Percentiles rank a stretch among this genome's conserved stretches.
phyloP scores from a whole-genome alignment of 2,329 filamentous ascomycete species.

The Fusarium sulawesiense region DNA sequence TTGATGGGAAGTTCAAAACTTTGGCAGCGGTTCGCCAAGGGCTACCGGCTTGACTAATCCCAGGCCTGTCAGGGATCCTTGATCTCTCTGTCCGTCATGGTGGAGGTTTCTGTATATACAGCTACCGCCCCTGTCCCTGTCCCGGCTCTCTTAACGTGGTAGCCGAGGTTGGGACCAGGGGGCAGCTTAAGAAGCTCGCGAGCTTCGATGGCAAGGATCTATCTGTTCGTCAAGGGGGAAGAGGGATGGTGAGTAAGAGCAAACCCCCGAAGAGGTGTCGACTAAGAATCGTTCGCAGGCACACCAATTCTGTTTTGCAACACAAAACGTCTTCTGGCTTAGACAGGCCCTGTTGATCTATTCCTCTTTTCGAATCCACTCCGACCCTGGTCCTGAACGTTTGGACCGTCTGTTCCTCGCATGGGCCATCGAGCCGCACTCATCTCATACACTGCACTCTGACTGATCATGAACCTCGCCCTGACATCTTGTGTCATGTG shows the following conservation, averaged over 20 bases:
- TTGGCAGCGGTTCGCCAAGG: constrained; percentile 33
- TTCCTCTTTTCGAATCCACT: constrained; percentile 36
- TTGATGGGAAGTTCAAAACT: constrained; percentile 39
- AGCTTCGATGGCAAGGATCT: constrained; percentile 8
- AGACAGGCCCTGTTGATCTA: constrained; percentile 41
- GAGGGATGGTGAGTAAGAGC: constrained; percentile 17
- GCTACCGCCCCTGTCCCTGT: constrained; percentile 13
- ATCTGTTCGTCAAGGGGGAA: constrained; percentile 10
- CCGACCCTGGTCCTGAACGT: constrained; percentile 35
- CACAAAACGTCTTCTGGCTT: constrained; percentile 28
- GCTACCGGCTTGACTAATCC: constrained; percentile 25
- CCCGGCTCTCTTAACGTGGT: constrained; percentile 31
- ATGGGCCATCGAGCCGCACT: constrained; percentile 18
- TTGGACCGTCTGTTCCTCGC: constrained; percentile 30
- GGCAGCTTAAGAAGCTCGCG: constrained; percentile 6
- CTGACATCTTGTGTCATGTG: constrained; percentile 12
- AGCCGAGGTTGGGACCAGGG: constrained; percentile 36
- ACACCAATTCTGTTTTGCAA: constrained; percentile 4
- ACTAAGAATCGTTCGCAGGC: constrained; percentile 34
- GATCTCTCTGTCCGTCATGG: constrained; percentile 38
- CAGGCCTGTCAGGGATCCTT: constrained; percentile 21
- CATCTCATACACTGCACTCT: not conserved
- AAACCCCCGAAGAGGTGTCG: constrained; percentile 32
- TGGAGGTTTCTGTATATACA: constrained; percentile 13
- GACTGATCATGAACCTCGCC: constrained; percentile 31